Conservation (phyloP, 768 basidiomycete genomes). For the Russula emetica region DNA sequence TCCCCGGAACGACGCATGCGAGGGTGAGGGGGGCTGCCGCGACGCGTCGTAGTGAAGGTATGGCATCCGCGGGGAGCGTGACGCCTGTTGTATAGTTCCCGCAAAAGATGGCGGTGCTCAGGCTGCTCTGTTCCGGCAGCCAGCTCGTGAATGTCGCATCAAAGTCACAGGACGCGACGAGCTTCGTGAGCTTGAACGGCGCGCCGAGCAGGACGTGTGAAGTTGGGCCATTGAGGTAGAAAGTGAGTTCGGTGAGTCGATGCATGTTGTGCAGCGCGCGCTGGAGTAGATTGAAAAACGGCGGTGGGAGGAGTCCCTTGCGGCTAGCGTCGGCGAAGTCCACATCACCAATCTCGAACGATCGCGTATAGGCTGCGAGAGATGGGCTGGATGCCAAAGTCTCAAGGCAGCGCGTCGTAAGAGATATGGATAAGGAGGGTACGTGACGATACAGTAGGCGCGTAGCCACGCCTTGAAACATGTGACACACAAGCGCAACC, state of each 20-base stretch:
- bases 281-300: slow-evolving; percentile 26
- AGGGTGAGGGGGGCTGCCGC: slow-evolving; percentile 32
- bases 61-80: slow-evolving; percentile 23
- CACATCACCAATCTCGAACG: slow-evolving; percentile 25
- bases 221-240: slow-evolving; percentile 30
- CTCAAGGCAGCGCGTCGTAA: slow-evolving; percentile 16
- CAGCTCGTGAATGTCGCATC: slow-evolving; percentile 29
- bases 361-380: slow-evolving; percentile 22
- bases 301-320: slow-evolving; percentile 9
- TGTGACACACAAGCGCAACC: slow-evolving; percentile 12
- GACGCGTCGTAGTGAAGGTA: slow-evolving; percentile 30
- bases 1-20: slow-evolving; percentile 30
- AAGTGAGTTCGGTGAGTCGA: slow-evolving; percentile 30
- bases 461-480: slow-evolving; percentile 18
- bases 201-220: slow-evolving; percentile 30
- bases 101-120: slow-evolving; percentile 31
- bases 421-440: slow-evolving; percentile 20
- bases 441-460: slow-evolving; percentile 27
- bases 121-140: slow-evolving; percentile 28
- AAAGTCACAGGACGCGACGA: slow-evolving; percentile 31
- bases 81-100: slow-evolving; percentile 26
- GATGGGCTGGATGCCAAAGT: slow-evolving; percentile 21
- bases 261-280: slow-evolving; percentile 30
- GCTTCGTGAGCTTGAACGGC: slow-evolving; percentile 31
- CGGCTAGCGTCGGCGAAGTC: slow-evolving; percentile 14